Evolutionary conservation across 345 rosid species (phyloP), one percentile per base, ranked within the genome.

Genomic region (Pugionium dolabratum): DNA sequence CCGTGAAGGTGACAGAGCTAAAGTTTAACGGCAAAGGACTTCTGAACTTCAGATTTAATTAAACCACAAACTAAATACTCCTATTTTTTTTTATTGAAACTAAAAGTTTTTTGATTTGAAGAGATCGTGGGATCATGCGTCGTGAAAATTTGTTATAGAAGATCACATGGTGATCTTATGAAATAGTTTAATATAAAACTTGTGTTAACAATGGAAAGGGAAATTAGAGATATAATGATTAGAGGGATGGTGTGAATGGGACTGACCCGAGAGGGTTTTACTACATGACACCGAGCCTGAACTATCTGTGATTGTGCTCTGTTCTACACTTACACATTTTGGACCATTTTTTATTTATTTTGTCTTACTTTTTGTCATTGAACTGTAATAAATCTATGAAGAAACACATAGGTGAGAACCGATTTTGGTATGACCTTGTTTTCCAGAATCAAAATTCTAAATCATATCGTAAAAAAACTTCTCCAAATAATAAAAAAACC

Each of bases 221-320:
- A 65, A 56, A 51, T 57, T 57, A 72, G 48, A 65, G 26, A 34
- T 37, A 59, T 50, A 29, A 64, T 72, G 61, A 65, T 57, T 50
- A 72, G 70, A 4, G 66, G 65, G 54, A 35, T 47, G 66, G 71
- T 64, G 26, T 9, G 54, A 53, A 35, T 34, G 35, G 71, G 27
- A 55, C 59, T 59, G 59, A 29, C 54, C 64, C 60, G 50, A 54
- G 34, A 6, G 4, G 47, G 54, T 28, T 42, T 51, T 55, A 72
- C 66, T 65, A 72, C 49, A 52, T 9, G 71, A 72, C 76, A 72
- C 66, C 54, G 66, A 66, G 45, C 61, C 76, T 58, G 66, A 57
- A 72, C 60, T 72, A 72, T 65, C 60, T 72, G 67, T 64, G 66
- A 72, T 64, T 72, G 71, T 71, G 70, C 59, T 64, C 76, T 72